A percentile compares a stretch with the other conserved stretches of the same genome.
Evolutionary conservation across 306 rosid genomes (phyloP).

Genomic region (Glycine latifolia): DNA sequence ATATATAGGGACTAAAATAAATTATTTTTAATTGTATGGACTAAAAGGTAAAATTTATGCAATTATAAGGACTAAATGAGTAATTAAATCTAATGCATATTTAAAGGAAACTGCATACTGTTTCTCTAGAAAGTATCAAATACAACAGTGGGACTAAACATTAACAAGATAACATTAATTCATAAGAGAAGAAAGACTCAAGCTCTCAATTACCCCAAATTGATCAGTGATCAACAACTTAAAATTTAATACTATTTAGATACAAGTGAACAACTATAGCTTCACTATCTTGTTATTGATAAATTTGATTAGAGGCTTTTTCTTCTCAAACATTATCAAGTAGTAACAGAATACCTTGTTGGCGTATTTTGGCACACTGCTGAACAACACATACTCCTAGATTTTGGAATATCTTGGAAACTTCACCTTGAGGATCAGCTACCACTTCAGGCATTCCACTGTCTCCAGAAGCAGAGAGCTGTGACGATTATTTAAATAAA

Average conservation of each 20-base stretch:
- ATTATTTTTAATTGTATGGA: too few species aligned
- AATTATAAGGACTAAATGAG: too few species aligned
- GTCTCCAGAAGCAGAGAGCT: slow-evolving; percentile 99
- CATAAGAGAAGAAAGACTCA: neutral
- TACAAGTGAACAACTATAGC: slow-evolving; percentile 12
- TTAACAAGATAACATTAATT: neutral
- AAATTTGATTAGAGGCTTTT: slow-evolving; percentile 26
- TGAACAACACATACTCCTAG: slow-evolving; percentile 93
- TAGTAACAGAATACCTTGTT: slow-evolving; percentile 73
- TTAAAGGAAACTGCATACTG: neutral
- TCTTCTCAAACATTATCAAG: slow-evolving; percentile 33
- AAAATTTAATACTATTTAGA: neutral
- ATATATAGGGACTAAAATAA: too few species aligned
- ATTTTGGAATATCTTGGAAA: slow-evolving; percentile 81
- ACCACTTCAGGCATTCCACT: slow-evolving; percentile 96
- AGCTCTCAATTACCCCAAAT: slow-evolving; percentile 6
- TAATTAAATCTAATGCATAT: neutral
- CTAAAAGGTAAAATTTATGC: too few species aligned
- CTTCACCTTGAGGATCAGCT: slow-evolving; percentile 92
- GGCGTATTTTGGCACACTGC: slow-evolving; percentile 98
- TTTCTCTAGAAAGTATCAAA: neutral
- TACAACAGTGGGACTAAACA: neutral
- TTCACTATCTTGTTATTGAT: neutral
- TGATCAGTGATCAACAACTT: slow-evolving; percentile 34
- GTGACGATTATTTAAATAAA: slow-evolving; percentile 35